These are phyloP conservation scores for Capsicum rhomboideum DNA, from an alignment of 257 asterid species.

Conservation along the genomic window DNA sequence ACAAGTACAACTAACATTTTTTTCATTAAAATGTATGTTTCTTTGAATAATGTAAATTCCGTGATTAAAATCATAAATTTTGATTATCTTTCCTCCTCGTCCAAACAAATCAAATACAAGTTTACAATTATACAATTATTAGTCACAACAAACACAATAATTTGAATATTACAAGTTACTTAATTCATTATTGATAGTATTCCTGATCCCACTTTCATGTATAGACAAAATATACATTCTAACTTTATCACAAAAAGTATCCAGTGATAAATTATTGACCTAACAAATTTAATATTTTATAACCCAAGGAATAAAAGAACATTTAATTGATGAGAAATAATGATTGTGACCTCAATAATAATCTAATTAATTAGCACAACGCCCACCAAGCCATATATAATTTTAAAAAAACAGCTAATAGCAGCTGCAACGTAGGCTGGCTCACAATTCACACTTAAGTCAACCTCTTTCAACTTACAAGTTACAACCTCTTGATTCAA, in stretches of 20 bases:
- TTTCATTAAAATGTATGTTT: neutral
- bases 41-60: neutral
- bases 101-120: neutral
- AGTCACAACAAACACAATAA: neutral
- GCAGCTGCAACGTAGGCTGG: neutral
- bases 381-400: neutral
- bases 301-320: neutral
- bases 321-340: neutral
- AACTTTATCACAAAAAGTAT: neutral
- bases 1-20: neutral
- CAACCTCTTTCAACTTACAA: neutral
- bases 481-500: neutral
- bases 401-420: neutral
- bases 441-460: neutral
- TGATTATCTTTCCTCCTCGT: neutral
- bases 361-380: neutral
- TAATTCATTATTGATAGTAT: neutral
- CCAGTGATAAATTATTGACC: neutral
- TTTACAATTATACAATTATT: too few relatives aligned
- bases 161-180: neutral
- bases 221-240: neutral
- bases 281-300: neutral
- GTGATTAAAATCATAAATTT: too few relatives aligned
- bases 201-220: neutral
- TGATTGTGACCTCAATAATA: neutral